These are phyloP conservation scores for Datisca glomerata DNA, from an alignment of 306 rosid genomes.

Conservation along the genomic window DNA sequence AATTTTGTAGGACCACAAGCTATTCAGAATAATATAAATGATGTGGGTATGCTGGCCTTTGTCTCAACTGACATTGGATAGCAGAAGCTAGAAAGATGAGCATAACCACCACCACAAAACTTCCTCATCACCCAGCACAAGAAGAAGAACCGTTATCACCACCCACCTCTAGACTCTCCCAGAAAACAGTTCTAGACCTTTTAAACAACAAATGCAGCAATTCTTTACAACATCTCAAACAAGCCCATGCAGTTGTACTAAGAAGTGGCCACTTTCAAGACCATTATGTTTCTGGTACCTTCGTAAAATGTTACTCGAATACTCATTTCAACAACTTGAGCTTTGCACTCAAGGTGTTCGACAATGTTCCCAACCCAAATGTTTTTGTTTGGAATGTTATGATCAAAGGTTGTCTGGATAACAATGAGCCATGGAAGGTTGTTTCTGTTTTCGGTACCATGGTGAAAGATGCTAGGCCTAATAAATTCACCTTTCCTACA, in stretches of 20 bases:
- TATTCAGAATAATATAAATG: neutral
- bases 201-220: constrained; percentile 27
- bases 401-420: constrained; percentile 39
- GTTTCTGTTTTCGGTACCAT: constrained; percentile 26
- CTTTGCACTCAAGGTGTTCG: constrained; percentile 35
- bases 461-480: constrained; percentile 37
- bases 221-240: constrained; percentile 32
- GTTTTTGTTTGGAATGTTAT: constrained; percentile 50
- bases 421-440: constrained; percentile 20
- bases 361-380: constrained; percentile 33
- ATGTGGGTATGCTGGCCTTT: neutral
- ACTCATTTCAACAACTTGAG: constrained; percentile 22
- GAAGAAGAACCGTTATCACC: no score
- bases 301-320: constrained; percentile 29
- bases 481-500: constrained; percentile 48
- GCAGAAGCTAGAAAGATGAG: constrained; percentile 19
- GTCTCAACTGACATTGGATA: neutral
- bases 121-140: constrained; percentile 18
- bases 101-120: constrained; percentile 24
- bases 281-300: constrained; percentile 45
- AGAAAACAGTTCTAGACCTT: constrained; percentile 33
- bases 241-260: constrained; percentile 32
- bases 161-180: constrained; percentile 29
- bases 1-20: constrained; percentile 1
- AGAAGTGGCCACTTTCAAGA: constrained; percentile 40